phyloP scores from a whole-genome alignment of 2,329 filamentous ascomycete genomes.

The Fonsecaea nubica region DNA sequence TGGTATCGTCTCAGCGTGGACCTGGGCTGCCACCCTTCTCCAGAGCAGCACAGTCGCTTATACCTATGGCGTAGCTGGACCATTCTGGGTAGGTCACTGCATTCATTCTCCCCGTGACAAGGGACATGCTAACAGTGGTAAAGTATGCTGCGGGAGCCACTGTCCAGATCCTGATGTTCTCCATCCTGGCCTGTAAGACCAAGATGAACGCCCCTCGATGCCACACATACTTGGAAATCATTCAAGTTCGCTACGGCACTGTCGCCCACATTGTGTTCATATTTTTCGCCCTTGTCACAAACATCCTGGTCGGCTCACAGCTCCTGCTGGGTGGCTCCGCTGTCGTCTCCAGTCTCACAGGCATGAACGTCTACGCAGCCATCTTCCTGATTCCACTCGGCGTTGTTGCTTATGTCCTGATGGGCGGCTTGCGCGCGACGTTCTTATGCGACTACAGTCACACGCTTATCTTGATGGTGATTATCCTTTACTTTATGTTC shows the following conservation, averaged over 20 bases:
- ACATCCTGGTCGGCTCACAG: conserved; percentile 76
- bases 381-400: conserved; percentile 83
- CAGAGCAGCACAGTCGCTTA: conserved; percentile 82
- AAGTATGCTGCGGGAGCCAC: conserved; percentile 75
- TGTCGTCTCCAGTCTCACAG: conserved; percentile 66
- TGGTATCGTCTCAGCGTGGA: conserved; percentile 82
- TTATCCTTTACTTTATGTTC: conserved; percentile 72
- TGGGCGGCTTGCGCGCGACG: conserved; percentile 63
- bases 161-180: conserved; percentile 85
- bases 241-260: conserved; percentile 77
- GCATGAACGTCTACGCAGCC: conserved; percentile 78
- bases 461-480: conserved; percentile 73
- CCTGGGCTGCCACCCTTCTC: conserved; percentile 62
- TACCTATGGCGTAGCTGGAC: conserved; percentile 71
- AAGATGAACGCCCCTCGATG: conserved; percentile 36
- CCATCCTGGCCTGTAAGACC: conserved; percentile 69
- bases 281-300: conserved; percentile 79
- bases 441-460: conserved; percentile 84
- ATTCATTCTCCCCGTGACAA: not conserved
- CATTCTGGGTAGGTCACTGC: conserved; percentile 58
- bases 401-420: conserved; percentile 78
- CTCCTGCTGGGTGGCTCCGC: conserved; percentile 54
- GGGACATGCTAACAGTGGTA: conserved; percentile 55
- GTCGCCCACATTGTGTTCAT: conserved; percentile 80
- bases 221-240: conserved; percentile 75